These are phyloP conservation scores for Colletotrichum simmondsii DNA, from an alignment of 2,329 filamentous ascomycete genomes.

Conservation along the genomic window DNA sequence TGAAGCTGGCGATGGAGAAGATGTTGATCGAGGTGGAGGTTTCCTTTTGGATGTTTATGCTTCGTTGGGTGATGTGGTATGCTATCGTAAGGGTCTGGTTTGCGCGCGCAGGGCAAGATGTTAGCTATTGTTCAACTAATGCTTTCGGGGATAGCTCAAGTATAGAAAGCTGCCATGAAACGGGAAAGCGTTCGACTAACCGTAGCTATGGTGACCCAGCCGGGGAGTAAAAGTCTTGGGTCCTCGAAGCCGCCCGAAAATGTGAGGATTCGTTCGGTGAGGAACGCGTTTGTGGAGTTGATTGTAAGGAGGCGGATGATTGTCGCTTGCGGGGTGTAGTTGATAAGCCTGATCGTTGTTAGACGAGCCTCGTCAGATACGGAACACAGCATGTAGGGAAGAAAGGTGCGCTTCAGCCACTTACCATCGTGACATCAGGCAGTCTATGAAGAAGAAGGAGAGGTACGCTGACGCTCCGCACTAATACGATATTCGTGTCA, in stretches of 20 bases:
- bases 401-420: conserved; percentile 37
- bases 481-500: conserved; percentile 51
- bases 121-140: background rate
- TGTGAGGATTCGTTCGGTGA: conserved; percentile 78
- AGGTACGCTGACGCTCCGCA: conserved; percentile 82
- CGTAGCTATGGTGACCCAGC: conserved; percentile 82
- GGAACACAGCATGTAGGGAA: background rate
- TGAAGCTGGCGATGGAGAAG: conserved; percentile 80
- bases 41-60: conserved; percentile 83
- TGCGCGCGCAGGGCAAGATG: background rate
- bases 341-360: conserved; percentile 71
- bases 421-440: conserved; percentile 85
- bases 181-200: conserved; percentile 53
- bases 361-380: conserved; percentile 7
- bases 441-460: conserved; percentile 86
- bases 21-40: conserved; percentile 82
- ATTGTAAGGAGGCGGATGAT: conserved; percentile 82
- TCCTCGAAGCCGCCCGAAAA: conserved; percentile 77
- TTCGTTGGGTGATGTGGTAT: conserved; percentile 82
- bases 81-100: conserved; percentile 75
- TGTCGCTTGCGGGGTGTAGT: conserved; percentile 85
- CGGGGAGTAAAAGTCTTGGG: conserved; percentile 76
- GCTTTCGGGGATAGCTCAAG: background rate
- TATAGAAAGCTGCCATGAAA: background rate
- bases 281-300: conserved; percentile 79